Conservation (phyloP, 768 basidiomycete genomes). For the Austroboletus eburneus region DNA sequence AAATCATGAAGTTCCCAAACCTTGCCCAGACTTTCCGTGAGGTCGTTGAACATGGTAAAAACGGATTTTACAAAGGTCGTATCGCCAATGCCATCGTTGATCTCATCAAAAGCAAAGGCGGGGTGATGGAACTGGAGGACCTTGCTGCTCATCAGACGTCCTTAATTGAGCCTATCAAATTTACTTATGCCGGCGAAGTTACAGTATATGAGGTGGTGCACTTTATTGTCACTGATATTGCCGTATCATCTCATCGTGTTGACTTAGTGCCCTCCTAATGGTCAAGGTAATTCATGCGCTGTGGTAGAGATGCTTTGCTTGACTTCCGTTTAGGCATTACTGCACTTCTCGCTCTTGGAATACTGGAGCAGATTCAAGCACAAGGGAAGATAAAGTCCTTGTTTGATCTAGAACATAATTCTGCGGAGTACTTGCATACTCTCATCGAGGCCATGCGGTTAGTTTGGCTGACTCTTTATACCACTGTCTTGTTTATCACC, state of each 20-base stretch:
- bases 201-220: slow-evolving; percentile 81
- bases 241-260: background rate
- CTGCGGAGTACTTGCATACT: slow-evolving; percentile 81
- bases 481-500: slow-evolving; percentile 2
- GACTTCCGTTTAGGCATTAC: slow-evolving; percentile 58
- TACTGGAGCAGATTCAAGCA: slow-evolving; percentile 81
- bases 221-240: background rate
- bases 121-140: slow-evolving; percentile 93
- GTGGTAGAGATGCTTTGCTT: background rate
- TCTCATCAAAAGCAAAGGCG: slow-evolving; percentile 79
- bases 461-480: slow-evolving; percentile 14
- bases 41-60: slow-evolving; percentile 76
- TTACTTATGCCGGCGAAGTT: slow-evolving; percentile 81
- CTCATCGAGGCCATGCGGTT: slow-evolving; percentile 83
- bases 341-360: slow-evolving; percentile 87
- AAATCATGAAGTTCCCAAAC: slow-evolving; percentile 76
- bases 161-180: slow-evolving; percentile 87
- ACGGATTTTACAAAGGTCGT: slow-evolving; percentile 92
- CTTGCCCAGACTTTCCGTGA: slow-evolving; percentile 82
- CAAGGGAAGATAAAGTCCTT: slow-evolving; percentile 67
- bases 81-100: slow-evolving; percentile 88
- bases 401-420: slow-evolving; percentile 84
- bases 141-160: slow-evolving; percentile 76
- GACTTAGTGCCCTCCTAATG: slow-evolving; percentile 94
- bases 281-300: slow-evolving; percentile 59